Evolutionary conservation across 2,329 filamentous ascomycete genomes (phyloP), one percentile per base, ranked within the genome.

Genomic region (Pseudocercospora crystallina): DNA sequence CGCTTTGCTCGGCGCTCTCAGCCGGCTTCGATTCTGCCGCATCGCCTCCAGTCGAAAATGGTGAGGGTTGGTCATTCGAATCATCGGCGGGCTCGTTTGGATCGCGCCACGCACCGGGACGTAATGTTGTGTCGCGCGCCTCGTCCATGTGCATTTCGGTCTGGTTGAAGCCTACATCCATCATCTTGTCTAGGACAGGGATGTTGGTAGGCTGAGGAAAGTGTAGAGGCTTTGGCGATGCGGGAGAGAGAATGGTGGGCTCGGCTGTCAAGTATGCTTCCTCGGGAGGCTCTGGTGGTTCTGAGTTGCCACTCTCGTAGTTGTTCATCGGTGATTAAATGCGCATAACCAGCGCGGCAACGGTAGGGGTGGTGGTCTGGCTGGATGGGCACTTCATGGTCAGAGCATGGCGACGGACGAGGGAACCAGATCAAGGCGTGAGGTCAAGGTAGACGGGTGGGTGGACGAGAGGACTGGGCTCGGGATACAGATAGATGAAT

Each of bases 101-200:
- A 46, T 65, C 63, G 39, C 63, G 63, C 65, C 65, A 68, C 26
- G 63, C 59, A 44, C 64, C 62, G 2, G 64, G 60, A n/a, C 65
- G 51, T 5, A 68, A 53, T 49, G 65, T 64, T 13, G 65, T 67
- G 49, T 67, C 60, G 59, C 58, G 66, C 11, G 65, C 65, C 41
- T 65, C 63, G 44, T 45, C 57, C 75, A 80, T 74, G 67, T 82
- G 81, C 56, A 78, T 79, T 47, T 82, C 76, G 49, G 82, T 82
- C 68, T 86, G 83, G 71, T 85, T 84, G 76, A 87, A 86, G 61
- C 80, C 73, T 47, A 83, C 82, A 71, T 89, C 84, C 80, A 83
- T 88, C 72, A 87, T 84, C 66, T 85, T 83, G 66, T 84, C 79
- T 64, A 88, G 75, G 47, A 89, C 80, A 51, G 85, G 83, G 53